A percentile compares a stretch with the other conserved stretches of the same genome.
phyloP scores from a whole-genome alignment of 192 early-diverging fungal species.

The Coemansia sp. region DNA sequence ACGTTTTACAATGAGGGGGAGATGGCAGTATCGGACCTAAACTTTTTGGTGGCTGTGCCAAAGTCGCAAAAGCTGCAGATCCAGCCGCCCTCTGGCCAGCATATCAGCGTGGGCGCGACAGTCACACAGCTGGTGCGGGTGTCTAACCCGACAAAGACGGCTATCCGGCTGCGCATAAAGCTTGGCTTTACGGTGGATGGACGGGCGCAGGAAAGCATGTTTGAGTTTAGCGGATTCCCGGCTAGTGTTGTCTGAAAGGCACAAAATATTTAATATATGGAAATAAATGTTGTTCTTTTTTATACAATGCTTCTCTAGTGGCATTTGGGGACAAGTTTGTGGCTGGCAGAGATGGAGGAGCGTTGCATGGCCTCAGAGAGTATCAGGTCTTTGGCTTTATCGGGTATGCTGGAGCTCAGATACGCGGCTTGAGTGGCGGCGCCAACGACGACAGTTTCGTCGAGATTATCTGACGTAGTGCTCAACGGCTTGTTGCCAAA shows the following conservation, averaged over 20 bases:
- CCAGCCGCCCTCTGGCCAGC: conserved; percentile 73
- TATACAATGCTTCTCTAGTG: too few relatives aligned
- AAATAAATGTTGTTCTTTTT: neutral
- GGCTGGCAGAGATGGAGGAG: neutral
- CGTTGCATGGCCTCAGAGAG: conserved; percentile 70
- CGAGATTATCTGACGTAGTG: conserved; percentile 97
- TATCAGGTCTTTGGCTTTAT: conserved; percentile 92
- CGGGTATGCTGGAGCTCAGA: conserved; percentile 91
- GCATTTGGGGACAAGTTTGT: neutral
- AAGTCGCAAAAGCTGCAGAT: conserved; percentile 90
- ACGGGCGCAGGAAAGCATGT: conserved; percentile 30
- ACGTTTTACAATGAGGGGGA: conserved; percentile 71
- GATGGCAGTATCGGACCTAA: conserved; percentile 61
- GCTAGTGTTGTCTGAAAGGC: neutral
- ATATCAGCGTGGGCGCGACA: conserved; percentile 60
- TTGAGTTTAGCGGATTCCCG: conserved; percentile 52
- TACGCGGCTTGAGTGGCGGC: conserved; percentile 98
- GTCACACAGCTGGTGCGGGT: conserved; percentile 85
- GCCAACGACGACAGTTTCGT: conserved; percentile 98
- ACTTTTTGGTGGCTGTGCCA: conserved; percentile 94
- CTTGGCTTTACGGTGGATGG: conserved; percentile 29
- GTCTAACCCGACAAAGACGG: conserved; percentile 77
- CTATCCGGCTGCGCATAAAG: conserved; percentile 58
- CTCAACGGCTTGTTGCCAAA: conserved; percentile 99
- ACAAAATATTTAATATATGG: neutral